Base-by-base conservation (phyloP, 2,329 filamentous ascomycete species). In the Bipolaris gigantea region DNA sequence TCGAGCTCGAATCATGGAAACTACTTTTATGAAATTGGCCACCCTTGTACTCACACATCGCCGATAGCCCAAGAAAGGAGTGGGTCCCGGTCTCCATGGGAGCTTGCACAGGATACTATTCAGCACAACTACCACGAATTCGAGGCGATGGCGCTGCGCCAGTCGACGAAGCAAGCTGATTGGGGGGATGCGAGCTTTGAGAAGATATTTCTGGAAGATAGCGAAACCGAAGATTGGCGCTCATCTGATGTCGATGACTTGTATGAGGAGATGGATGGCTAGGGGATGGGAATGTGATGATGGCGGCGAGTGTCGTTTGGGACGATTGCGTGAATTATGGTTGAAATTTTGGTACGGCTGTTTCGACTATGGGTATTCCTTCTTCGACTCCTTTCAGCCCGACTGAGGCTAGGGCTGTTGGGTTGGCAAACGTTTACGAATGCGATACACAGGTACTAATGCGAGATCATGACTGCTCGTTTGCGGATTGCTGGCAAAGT, bases 91-190 rank as follows among this genome's bases (percentile, higher is more conserved):
- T 32, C 8, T 48, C 38, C 15, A 19, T 33, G 44, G 23, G 42
- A 55, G 9, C 48, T 59, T 7, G 48, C 50, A 2, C 55, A 64
- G 30, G 44, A 48, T 35, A 56, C 59, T 36, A 64, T 63, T 18
- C 45, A 55, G 38, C 40, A 44, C 19, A 65, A 64, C 27, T 65
- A 63, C 30, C 33, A 33, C 6, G 60, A 60, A 21, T 63, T 66
- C 10, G 34, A 50, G n/a, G 42, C 52, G 45, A 33, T 30, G 25
- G 57, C 53, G 15, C 23, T 21, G 6, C 39, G 40, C 25, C 61
- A 50, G 35, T 16, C 16, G 48, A 27, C 10, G 18, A 13, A 46
- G 8, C 35, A n/a, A 11, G n/a, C 23, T 11, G 59, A 65, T 0
- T 55, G 48, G n/a, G 57, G 61, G 2, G 51, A 59, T 27, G 55